Evolutionary conservation across 78 protist species (phyloP), one percentile per base, ranked within the genome.

Genomic region (Dictyostelium capitatum): DNA sequence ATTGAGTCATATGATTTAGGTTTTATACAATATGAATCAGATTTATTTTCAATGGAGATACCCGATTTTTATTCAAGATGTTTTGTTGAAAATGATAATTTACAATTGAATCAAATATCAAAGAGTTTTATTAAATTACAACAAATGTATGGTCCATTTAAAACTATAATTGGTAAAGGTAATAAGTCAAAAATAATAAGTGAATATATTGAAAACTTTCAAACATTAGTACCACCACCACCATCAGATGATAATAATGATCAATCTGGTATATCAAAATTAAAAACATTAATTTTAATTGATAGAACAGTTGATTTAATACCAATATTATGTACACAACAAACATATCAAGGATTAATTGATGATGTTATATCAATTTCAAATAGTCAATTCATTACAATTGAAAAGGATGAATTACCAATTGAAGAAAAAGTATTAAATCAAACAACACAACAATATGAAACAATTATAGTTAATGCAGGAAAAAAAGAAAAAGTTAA

Each of bases 71-170:
- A 75, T 48, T 75, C 81, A 41, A 75, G 64, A 50, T 75, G 64
- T 75, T 75, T 75, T 75, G 62, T 75, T 23, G 81, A 75, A 20
- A 75, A 75, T 75, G 81, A 75, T 50, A 75, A 75, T 48, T 75
- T 48, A 48, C 81, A 75, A 48, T 41, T 75, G 10, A 46, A 48
- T 20, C 10, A n/a, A 25, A 75, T 75, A 12, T n/a, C 62, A 25
- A 43, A 48, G 17, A 48, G 57, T 75, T 48, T 75, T 14, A 75
- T 75, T 48, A 32, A 75, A 6, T 75, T 75, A 25, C 64, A 75
- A 48, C 81, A 75, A 75, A 14, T 75, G 41, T 75, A 75, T 75
- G 81, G 81, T 48, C 81, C 81, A 12, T 75, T 75, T 28, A 43
- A 25, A 41, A 75, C 48, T 11, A 75, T 75, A 11, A 19, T 75